These are phyloP conservation scores for Diutina sp. DNA, from an alignment of 1,139 yeast species.

Conservation along the genomic window DNA sequence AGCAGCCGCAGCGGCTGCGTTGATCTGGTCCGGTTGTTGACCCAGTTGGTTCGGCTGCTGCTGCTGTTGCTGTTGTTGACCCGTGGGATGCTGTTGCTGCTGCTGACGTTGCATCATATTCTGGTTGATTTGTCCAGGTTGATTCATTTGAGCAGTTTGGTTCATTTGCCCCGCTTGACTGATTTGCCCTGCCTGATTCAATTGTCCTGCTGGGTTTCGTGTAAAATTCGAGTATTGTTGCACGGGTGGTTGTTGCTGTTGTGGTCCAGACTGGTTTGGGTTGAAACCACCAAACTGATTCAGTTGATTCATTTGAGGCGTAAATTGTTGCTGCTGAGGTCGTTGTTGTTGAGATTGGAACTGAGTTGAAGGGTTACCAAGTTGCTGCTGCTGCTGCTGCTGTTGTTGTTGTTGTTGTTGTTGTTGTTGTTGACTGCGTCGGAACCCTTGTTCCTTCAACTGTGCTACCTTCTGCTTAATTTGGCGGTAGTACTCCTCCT, in stretches of 20 bases:
- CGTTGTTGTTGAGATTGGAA: conserved; percentile 3
- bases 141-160: too few species aligned
- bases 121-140: neutral
- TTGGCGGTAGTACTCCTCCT: neutral
- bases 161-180: too few species aligned
- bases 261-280: neutral
- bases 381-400: neutral
- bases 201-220: neutral
- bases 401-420: neutral
- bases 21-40: neutral
- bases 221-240: neutral
- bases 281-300: neutral
- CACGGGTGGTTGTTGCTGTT: neutral
- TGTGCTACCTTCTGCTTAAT: conserved; percentile 1
- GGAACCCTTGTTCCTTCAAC: neutral
- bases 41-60: conserved; percentile 10
- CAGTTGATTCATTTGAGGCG: neutral
- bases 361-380: conserved; percentile 3
- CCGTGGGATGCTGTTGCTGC: neutral
- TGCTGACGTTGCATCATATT: neutral
- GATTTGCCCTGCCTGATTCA: neutral
- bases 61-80: neutral
- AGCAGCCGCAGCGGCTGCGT: conserved; percentile 20
- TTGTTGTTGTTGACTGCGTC: neutral
- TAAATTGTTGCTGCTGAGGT: neutral